phyloP scores from a whole-genome alignment of 495 filamentous ascomycete genomes.

The Hyaloscypha hepaticicola region DNA sequence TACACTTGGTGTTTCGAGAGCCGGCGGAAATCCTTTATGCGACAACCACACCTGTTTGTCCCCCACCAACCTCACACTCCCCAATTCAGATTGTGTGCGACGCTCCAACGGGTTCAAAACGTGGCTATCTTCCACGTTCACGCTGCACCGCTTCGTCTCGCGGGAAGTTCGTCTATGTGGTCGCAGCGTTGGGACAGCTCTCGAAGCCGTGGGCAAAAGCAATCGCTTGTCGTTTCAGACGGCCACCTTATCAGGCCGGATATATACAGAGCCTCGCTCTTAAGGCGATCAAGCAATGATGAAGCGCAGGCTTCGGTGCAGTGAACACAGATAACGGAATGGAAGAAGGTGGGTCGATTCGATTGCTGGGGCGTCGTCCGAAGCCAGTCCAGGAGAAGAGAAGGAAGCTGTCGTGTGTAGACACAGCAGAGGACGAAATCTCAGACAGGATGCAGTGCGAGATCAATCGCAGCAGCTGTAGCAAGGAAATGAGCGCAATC shows the following conservation, averaged over 20 bases:
- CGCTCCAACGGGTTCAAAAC: background rate
- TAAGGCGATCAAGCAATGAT: slow-evolving; percentile 29
- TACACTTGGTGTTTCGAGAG: slow-evolving; percentile 33
- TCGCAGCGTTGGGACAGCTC: background rate
- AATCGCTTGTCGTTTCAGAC: slow-evolving; percentile 21
- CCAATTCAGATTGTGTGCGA: slow-evolving; percentile 15
- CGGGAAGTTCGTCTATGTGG: background rate
- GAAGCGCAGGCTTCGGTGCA: slow-evolving; percentile 15
- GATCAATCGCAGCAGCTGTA: background rate
- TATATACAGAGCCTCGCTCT: slow-evolving; percentile 21
- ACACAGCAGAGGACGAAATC: background rate
- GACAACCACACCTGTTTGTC: slow-evolving; percentile 6
- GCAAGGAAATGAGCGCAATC: slow-evolving; percentile 1
- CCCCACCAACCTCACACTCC: slow-evolving; percentile 1
- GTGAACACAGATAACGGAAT: slow-evolving; percentile 5
- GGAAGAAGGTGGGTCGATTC: background rate
- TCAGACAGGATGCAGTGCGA: background rate
- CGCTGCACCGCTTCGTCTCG: slow-evolving; percentile 1
- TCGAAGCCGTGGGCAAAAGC: background rate
- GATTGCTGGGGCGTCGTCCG: background rate
- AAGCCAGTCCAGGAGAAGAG: background rate
- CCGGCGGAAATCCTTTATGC: slow-evolving; percentile 27
- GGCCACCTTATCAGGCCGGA: background rate
- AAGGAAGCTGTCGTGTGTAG: background rate
- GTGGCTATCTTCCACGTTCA: slow-evolving; percentile 5